Percentiles rank a stretch among this genome's conserved stretches.
Conservation (phyloP, 805 yeast genomes). For the Jamesozyma piceae region DNA sequence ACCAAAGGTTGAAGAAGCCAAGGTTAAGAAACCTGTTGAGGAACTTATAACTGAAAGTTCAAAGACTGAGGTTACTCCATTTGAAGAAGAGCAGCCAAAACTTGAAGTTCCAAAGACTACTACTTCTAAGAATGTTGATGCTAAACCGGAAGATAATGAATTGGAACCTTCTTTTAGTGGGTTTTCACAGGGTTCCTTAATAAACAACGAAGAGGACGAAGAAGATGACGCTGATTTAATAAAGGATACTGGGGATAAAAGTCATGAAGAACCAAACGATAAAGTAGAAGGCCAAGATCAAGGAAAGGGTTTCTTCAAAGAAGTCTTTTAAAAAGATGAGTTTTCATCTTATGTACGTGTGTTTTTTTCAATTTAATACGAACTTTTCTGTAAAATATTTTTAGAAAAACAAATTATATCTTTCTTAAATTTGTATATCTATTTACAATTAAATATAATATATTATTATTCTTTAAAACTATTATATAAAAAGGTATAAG, state of each 20-base stretch:
- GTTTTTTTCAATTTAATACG: not conserved
- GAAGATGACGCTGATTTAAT: conserved; percentile 1
- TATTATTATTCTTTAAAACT: no score
- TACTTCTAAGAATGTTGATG: not conserved
- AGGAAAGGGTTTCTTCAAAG: conserved; percentile 19
- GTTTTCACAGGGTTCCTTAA: conserved; percentile 22
- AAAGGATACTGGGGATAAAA: not conserved
- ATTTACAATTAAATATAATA: no score
- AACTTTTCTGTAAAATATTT: not conserved
- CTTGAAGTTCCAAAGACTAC: not conserved
- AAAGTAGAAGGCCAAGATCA: not conserved
- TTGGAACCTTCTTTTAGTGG: conserved; percentile 21
- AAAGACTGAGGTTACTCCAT: not conserved
- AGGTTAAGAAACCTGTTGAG: not conserved
- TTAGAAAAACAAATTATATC: no score
- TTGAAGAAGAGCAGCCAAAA: not conserved
- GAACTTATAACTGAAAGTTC: not conserved
- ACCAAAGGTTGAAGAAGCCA: not conserved
- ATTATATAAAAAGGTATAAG: not conserved
- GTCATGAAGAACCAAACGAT: not conserved
- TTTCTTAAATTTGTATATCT: no score
- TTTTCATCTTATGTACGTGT: not conserved
- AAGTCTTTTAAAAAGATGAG: conserved; percentile 15
- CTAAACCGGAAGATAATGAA: conserved; percentile 1
- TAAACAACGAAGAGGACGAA: conserved; percentile 13